Percentiles rank a stretch among this genome's conserved stretches.
Evolutionary conservation across 228 moss, liverwort and hornwort genomes (phyloP).

Genomic region (Sphagnum magellanicum): DNA sequence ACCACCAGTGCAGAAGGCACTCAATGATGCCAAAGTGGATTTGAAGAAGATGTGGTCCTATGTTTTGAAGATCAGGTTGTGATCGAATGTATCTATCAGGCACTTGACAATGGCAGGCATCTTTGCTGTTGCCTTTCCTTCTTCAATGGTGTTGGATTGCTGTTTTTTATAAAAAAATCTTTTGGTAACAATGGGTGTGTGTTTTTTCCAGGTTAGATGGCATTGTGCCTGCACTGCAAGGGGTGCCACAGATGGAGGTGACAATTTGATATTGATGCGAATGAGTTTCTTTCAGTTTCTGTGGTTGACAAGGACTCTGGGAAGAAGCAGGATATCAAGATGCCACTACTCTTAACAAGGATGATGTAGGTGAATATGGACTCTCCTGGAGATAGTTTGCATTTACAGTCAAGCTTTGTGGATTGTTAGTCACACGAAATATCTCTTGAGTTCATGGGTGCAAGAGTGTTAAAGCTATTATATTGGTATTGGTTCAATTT

Average conservation of each 20-base stretch:
- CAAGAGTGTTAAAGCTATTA: background rate
- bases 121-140: too few species aligned
- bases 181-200: too few species aligned
- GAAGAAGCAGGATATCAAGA: conserved; percentile 63
- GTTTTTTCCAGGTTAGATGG: conserved; percentile 38
- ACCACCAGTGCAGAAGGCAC: conserved; percentile 38
- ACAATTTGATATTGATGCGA: conserved; percentile 55
- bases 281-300: conserved; percentile 47
- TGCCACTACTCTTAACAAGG: conserved; percentile 52
- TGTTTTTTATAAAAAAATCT: too few species aligned
- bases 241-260: conserved; percentile 57
- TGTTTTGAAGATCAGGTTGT: background rate
- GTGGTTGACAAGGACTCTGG: conserved; percentile 57
- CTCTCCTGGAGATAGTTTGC: background rate
- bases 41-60: conserved; percentile 45
- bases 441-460: too few species aligned
- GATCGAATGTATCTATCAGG: too few species aligned
- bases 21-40: conserved; percentile 46
- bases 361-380: conserved; percentile 16
- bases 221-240: conserved; percentile 18
- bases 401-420: background rate
- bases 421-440: background rate
- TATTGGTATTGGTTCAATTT: background rate
- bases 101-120: too few species aligned
- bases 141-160: too few species aligned